These are phyloP conservation scores for Claviceps sp. DNA, from an alignment of 2,329 filamentous ascomycete species.

Conservation along the genomic window DNA sequence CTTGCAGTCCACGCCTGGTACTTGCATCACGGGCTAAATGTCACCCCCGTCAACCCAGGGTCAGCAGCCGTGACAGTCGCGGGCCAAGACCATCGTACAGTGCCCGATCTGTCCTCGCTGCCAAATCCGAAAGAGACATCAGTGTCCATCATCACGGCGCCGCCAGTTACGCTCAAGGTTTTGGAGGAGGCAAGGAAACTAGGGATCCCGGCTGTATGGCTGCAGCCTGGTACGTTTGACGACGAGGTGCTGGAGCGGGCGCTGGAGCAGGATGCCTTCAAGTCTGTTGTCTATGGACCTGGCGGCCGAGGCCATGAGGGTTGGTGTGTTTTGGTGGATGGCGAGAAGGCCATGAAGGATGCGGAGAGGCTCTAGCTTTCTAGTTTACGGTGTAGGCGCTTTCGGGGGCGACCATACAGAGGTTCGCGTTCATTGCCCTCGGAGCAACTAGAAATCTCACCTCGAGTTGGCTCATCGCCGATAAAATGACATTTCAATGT, in stretches of 20 bases:
- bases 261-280: conserved; percentile 44
- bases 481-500: too few relatives aligned
- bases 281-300: conserved; percentile 53
- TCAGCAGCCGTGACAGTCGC: conserved; percentile 49
- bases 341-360: conserved; percentile 47
- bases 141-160: conserved; percentile 79
- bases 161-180: conserved; percentile 58
- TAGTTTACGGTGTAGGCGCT: neutral
- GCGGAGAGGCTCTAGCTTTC: conserved; percentile 36
- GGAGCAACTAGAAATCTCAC: too few relatives aligned
- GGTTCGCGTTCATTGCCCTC: too few relatives aligned
- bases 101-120: conserved; percentile 52
- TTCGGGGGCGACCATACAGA: too few relatives aligned
- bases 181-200: conserved; percentile 64
- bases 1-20: conserved; percentile 80
- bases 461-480: too few relatives aligned
- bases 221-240: conserved; percentile 85
- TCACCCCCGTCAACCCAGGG: conserved; percentile 72
- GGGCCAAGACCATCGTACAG: conserved; percentile 45
- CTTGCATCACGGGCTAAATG: conserved; percentile 57
- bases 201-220: conserved; percentile 65
- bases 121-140: conserved; percentile 55
- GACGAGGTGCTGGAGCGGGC: conserved; percentile 61
- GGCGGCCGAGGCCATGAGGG: conserved; percentile 57
- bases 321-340: conserved; percentile 82